Evolutionary conservation across 768 basidiomycete genomes (phyloP).

Genomic region (Boletales sp.): DNA sequence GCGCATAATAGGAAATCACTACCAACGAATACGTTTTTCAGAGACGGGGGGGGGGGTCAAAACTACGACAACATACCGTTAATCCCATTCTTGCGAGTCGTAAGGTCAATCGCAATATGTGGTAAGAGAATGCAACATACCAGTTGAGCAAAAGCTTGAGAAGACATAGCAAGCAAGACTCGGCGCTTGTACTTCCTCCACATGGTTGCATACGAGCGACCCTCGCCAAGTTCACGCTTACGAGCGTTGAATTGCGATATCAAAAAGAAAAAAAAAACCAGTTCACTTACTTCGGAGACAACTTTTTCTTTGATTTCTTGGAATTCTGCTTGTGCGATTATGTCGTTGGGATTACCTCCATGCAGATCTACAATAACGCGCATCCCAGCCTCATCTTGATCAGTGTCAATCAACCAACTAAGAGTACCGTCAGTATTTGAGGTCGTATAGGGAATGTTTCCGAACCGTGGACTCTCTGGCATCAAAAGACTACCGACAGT

Average conservation of each 20-base stretch:
- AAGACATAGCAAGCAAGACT: conserved; percentile 91
- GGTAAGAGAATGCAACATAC: conserved; percentile 43
- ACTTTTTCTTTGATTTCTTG: conserved; percentile 85
- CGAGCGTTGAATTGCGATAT: neutral
- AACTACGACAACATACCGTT: conserved; percentile 56
- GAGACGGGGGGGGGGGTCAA: conserved; percentile 1
- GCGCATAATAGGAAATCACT: conserved; percentile 95
- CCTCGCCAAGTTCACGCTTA: conserved; percentile 74
- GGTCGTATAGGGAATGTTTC: neutral
- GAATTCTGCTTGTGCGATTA: conserved; percentile 76
- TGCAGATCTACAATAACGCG: conserved; percentile 85
- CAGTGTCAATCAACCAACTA: conserved; percentile 89
- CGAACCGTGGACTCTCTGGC: conserved; percentile 86
- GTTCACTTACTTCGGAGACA: conserved; percentile 53
- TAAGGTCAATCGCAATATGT: neutral
- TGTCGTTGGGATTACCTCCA: conserved; percentile 70
- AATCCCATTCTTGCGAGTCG: conserved; percentile 74
- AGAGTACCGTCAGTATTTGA: conserved; percentile 3
- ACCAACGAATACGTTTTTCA: conserved; percentile 2
- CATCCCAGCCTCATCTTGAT: conserved; percentile 80
- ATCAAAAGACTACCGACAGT: conserved; percentile 75
- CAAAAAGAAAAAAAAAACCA: neutral
- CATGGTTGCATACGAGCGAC: conserved; percentile 73
- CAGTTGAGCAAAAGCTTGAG: conserved; percentile 92
- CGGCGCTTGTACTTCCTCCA: conserved; percentile 86